A percentile compares a stretch with the other conserved stretches of the same genome.
Evolutionary conservation across 129 eudicot species (phyloP).

Genomic region (Pittosporum tobira): DNA sequence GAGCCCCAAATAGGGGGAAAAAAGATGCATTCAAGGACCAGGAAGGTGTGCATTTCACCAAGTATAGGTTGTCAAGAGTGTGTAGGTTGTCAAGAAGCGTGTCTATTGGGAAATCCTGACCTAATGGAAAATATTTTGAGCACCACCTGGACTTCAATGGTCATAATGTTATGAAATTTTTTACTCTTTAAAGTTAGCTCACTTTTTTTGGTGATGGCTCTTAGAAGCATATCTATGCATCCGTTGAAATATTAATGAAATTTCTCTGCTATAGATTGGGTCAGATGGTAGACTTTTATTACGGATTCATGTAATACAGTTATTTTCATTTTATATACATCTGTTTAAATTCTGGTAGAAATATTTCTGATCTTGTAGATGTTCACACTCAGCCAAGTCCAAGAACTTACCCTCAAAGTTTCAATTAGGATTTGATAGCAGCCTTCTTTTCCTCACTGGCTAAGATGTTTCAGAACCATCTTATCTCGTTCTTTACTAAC

Average conservation of each 20-base stretch:
- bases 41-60: slow-evolving; percentile 57
- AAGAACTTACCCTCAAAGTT: neutral
- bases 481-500: neutral
- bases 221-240: neutral
- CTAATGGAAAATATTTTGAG: neutral
- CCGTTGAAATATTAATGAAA: neutral
- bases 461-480: neutral
- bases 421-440: no score
- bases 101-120: neutral
- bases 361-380: no score
- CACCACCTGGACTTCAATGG: neutral
- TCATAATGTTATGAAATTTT: neutral
- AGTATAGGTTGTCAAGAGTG: no score
- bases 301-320: no score
- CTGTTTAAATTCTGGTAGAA: no score
- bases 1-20: slow-evolving; percentile 9
- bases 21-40: slow-evolving; percentile 27
- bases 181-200: slow-evolving; percentile 1
- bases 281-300: no score
- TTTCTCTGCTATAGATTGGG: no score
- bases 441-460: neutral
- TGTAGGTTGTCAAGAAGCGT: no score
- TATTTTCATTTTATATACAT: no score
- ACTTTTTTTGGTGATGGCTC: neutral
- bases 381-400: neutral